These are phyloP conservation scores for Leptosphaerulina australis DNA, from an alignment of 2,329 filamentous ascomycete species.

Conservation along the genomic window DNA sequence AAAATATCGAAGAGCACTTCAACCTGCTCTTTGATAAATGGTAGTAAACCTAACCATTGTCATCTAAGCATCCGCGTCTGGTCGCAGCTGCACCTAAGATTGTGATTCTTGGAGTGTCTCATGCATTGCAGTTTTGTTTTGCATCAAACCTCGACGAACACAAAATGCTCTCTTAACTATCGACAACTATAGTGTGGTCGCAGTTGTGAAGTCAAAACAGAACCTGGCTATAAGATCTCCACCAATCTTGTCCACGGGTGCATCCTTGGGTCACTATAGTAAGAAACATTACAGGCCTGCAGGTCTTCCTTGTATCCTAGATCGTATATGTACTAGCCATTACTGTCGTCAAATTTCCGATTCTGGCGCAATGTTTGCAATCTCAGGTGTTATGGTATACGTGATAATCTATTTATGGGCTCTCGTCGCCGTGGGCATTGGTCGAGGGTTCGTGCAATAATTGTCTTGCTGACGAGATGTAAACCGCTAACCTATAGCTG, in stretches of 20 bases:
- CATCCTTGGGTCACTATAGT: background rate
- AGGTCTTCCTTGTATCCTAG: background rate
- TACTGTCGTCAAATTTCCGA: background rate
- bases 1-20: too few species aligned
- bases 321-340: background rate
- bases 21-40: too few species aligned
- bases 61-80: too few species aligned
- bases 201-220: too few species aligned
- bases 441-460: background rate
- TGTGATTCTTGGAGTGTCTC: slow-evolving; percentile 16
- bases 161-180: too few species aligned
- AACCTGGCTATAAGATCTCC: too few species aligned
- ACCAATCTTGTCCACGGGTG: too few species aligned
- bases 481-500: background rate
- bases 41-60: too few species aligned
- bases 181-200: too few species aligned
- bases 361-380: background rate
- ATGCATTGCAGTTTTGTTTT: slow-evolving; percentile 26
- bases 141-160: too few species aligned
- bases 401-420: background rate
- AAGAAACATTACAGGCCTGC: background rate
- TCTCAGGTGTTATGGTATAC: background rate
- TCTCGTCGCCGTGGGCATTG: background rate
- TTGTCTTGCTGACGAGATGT: background rate
- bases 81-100: too few species aligned